Base-by-base conservation (phyloP, 192 early-diverging fungal species). In the Thamnidium elegans region DNA sequence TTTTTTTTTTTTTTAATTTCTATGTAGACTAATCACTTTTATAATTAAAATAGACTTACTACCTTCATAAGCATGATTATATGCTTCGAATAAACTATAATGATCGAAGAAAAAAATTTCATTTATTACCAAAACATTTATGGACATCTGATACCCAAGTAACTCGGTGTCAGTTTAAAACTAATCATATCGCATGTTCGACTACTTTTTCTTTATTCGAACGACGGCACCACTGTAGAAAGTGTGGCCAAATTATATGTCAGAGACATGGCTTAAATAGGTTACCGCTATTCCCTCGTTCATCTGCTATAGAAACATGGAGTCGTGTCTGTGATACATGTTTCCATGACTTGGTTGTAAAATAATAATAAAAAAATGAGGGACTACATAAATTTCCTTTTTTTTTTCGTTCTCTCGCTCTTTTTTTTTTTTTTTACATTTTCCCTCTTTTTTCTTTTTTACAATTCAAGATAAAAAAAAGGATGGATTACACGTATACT, bases 201-300 rank as follows among this genome's bases (percentile, higher is more conserved):
- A 50, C 52, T 21, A 43, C 44, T 36, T 72, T 72, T 31, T 55
- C 58, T 20, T 72, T 66, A 11, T 67, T 72, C 26, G 44, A 66
- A 48, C 45, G 70, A 50, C 44, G 52, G 34, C 70, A 72, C 62
- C 70, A 72, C 39, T 72, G 70, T 43, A 58, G 70, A 48, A 65
- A 65, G 23, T 72, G 70, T 50, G 70, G 70, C 9, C 50, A 62
- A 20, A 54, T 72, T 10, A 54, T 66, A 31, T 72, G 70, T 14
- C 55, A 72, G 23, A 32, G 59, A 20, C 70, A 72, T 46, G 62
- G 64, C 20, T 62, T 65, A 31, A 72, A 72, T 66, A 45, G 50
- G 13, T 50, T 72, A 14, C 70, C 64, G 39, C 48, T 72, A 34
- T 72, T 72, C 44, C 44, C 26, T 10, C 39, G 50, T 43, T 11